These are phyloP conservation scores for Scleromitrula shiraiana DNA, from an alignment of 2,329 filamentous ascomycete species.

Conservation along the genomic window DNA sequence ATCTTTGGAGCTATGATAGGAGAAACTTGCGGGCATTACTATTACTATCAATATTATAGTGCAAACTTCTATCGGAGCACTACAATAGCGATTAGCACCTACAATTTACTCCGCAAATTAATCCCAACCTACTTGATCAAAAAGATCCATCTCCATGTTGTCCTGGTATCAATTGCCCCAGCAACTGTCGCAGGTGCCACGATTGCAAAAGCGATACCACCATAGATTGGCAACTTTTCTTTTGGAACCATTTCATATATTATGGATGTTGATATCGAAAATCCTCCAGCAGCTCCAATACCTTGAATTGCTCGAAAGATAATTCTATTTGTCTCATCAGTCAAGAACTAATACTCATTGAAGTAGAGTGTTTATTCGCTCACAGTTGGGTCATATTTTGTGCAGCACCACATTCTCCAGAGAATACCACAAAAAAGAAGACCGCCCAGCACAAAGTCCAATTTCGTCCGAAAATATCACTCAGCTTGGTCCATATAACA, in stretches of 20 bases:
- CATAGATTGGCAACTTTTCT: background rate
- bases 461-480: background rate
- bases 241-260: constrained; percentile 1
- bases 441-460: background rate
- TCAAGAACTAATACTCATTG: no score
- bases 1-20: background rate
- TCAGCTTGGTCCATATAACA: background rate
- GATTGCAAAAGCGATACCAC: background rate
- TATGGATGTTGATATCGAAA: background rate
- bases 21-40: background rate
- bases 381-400: background rate
- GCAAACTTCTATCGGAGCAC: no score
- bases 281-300: background rate
- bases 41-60: no score
- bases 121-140: background rate
- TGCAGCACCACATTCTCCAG: background rate
- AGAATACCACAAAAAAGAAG: background rate
- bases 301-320: background rate
- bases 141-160: constrained; percentile 2
- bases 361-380: background rate
- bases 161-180: background rate
- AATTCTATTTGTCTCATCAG: background rate
- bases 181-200: background rate
- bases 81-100: background rate
- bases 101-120: background rate